Evolutionary conservation across 2,329 filamentous ascomycete species (phyloP).

Genomic region (Tolypocladium capitatum): DNA sequence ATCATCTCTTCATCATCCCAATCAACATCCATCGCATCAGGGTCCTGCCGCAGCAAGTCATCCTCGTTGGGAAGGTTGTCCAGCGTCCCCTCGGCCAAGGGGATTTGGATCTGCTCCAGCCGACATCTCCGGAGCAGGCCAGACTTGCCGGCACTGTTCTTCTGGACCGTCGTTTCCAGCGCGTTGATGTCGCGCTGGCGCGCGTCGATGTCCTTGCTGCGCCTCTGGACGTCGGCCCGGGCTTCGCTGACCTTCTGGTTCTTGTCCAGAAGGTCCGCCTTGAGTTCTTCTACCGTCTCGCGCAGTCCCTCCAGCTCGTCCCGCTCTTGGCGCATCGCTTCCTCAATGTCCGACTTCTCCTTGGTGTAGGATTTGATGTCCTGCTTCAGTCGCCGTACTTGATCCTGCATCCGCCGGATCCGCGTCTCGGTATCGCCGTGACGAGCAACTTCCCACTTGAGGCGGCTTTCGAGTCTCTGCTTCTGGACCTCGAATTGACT

Average conservation of each 20-base stretch:
- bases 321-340: slow-evolving; percentile 56
- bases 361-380: slow-evolving; percentile 57
- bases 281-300: slow-evolving; percentile 57
- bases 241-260: slow-evolving; percentile 66
- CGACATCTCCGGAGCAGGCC: slow-evolving; percentile 77
- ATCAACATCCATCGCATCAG: slow-evolving; percentile 88
- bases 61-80: slow-evolving; percentile 84
- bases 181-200: slow-evolving; percentile 59
- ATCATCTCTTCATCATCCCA: slow-evolving; percentile 47
- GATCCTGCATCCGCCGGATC: slow-evolving; percentile 53
- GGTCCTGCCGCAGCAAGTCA: slow-evolving; percentile 59
- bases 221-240: slow-evolving; percentile 68
- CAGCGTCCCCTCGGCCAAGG: slow-evolving; percentile 62
- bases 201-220: slow-evolving; percentile 68
- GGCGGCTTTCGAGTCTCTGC: slow-evolving; percentile 52
- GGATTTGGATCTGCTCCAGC: slow-evolving; percentile 82
- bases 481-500: slow-evolving; percentile 78
- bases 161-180: slow-evolving; percentile 77
- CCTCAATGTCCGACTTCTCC: slow-evolving; percentile 63
- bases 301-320: slow-evolving; percentile 66
- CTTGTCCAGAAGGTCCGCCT: slow-evolving; percentile 53
- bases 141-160: slow-evolving; percentile 73
- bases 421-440: slow-evolving; percentile 50
- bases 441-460: slow-evolving; percentile 43
- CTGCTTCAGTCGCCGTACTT: slow-evolving; percentile 51